A percentile compares a stretch with the other conserved stretches of the same genome.
Evolutionary conservation across 192 early-diverging fungal species (phyloP).

Genomic region (Coemansia asiatica): DNA sequence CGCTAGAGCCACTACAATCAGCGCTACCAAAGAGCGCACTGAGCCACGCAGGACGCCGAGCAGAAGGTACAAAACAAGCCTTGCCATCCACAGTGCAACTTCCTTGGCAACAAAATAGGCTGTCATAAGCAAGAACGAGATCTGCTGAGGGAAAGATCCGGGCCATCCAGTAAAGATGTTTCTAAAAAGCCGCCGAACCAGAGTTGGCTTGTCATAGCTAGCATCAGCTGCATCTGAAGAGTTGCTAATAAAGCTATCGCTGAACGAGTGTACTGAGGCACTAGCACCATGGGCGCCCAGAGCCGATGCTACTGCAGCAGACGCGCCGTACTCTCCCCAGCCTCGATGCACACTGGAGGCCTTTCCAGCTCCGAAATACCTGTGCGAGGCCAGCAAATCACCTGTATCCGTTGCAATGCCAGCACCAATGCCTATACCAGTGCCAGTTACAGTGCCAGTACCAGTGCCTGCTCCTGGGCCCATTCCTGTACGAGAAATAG

Average conservation of each 20-base stretch:
- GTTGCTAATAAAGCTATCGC: constrained; percentile 53
- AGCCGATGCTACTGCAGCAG: constrained; percentile 26
- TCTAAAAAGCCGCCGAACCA: constrained; percentile 40
- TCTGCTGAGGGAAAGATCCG: constrained; percentile 36
- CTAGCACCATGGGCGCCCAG: background rate
- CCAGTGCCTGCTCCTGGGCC: constrained; percentile 4
- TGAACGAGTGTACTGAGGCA: constrained; percentile 36
- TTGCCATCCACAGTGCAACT: constrained; percentile 20
- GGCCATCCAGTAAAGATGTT: constrained; percentile 49
- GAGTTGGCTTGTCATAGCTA: constrained; percentile 42
- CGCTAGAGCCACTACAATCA: constrained; percentile 34
- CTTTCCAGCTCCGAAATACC: constrained; percentile 32
- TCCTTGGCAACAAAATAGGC: constrained; percentile 55
- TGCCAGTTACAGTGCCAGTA: constrained; percentile 8
- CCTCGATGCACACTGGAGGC: constrained; percentile 22
- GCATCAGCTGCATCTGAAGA: constrained; percentile 24
- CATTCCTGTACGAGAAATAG: background rate
- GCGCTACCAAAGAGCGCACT: constrained; percentile 30
- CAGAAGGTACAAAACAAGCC: constrained; percentile 27
- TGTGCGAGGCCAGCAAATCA: constrained; percentile 36
- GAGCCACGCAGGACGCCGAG: constrained; percentile 35
- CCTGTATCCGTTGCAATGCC: constrained; percentile 18
- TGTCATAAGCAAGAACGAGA: constrained; percentile 50
- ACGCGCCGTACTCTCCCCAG: constrained; percentile 42
- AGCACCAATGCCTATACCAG: constrained; percentile 15